Evolutionary conservation across 2,329 filamentous ascomycete genomes (phyloP).

Genomic region (Stagonosporopsis cucurbitacearum): DNA sequence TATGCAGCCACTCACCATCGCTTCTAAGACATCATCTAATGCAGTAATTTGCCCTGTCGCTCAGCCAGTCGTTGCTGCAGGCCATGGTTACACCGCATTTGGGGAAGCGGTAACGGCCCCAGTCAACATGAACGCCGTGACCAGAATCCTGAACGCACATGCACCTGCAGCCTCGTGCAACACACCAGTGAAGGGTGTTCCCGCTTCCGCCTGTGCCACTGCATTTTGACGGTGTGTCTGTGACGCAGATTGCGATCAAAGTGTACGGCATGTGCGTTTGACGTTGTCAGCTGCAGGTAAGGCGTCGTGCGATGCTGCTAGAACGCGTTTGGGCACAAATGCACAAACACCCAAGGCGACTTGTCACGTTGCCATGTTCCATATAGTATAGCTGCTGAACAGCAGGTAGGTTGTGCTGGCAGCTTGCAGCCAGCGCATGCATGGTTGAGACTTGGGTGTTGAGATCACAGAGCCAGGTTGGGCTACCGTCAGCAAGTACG

Average conservation of each 20-base stretch:
- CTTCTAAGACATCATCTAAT: not conserved
- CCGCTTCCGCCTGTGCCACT: constrained; percentile 11
- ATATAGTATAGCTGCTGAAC: not conserved
- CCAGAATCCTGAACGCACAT: not conserved
- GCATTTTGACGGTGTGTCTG: constrained; percentile 3
- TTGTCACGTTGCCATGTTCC: constrained; percentile 16
- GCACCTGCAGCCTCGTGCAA: constrained; percentile 10
- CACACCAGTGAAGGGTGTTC: constrained; percentile 5
- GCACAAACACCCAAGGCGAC: constrained; percentile 19
- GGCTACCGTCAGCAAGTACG: not conserved
- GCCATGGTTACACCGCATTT: constrained; percentile 21
- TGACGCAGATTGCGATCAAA: constrained; percentile 13
- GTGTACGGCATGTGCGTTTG: constrained; percentile 3
- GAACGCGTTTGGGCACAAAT: not conserved
- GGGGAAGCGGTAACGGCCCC: constrained; percentile 16
- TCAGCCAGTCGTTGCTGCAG: constrained; percentile 6
- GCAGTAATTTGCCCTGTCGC: not conserved
- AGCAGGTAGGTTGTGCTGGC: not conserved
- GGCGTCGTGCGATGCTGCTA: constrained; percentile 5
- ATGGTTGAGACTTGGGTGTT: not conserved
- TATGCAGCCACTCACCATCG: constrained; percentile 3
- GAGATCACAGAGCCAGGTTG: not conserved
- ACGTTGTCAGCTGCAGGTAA: constrained; percentile 9
- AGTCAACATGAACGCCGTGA: not conserved
- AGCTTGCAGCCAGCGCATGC: not conserved